Evolutionary conservation across 306 rosid species (phyloP).

Genomic region (Pterocarpus macrocarpus): DNA sequence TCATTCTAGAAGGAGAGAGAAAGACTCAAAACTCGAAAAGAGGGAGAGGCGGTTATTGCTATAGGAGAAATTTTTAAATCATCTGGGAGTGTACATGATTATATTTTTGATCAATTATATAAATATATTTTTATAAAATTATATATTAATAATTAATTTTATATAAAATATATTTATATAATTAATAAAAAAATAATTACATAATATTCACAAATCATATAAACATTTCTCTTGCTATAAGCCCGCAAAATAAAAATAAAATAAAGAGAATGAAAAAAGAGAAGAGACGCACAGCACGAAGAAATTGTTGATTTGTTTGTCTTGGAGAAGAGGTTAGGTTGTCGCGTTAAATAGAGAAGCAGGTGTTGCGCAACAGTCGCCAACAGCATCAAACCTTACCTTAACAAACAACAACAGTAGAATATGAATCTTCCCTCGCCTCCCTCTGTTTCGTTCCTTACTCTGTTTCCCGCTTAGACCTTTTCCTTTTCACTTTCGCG

Average conservation of each 20-base stretch:
- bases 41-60: slow-evolving; percentile 57
- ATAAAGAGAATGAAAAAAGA: not conserved
- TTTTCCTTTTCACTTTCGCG: slow-evolving; percentile 22
- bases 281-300: not conserved
- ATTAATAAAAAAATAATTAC: no score
- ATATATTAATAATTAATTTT: no score
- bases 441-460: not conserved
- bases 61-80: no score
- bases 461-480: slow-evolving; percentile 10
- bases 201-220: no score
- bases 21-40: slow-evolving; percentile 7
- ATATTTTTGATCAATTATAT: no score
- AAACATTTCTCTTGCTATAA: no score
- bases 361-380: slow-evolving; percentile 28
- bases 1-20: slow-evolving; percentile 38
- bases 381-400: no score
- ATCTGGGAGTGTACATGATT: no score
- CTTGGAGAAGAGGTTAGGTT: slow-evolving; percentile 49
- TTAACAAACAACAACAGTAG: not conserved
- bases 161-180: no score
- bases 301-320: not conserved
- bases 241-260: not conserved
- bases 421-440: not conserved
- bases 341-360: slow-evolving; percentile 7
- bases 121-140: no score